These are phyloP conservation scores for Yamadazyma laniorum DNA, from an alignment of 805 yeast genomes.

Conservation along the genomic window DNA sequence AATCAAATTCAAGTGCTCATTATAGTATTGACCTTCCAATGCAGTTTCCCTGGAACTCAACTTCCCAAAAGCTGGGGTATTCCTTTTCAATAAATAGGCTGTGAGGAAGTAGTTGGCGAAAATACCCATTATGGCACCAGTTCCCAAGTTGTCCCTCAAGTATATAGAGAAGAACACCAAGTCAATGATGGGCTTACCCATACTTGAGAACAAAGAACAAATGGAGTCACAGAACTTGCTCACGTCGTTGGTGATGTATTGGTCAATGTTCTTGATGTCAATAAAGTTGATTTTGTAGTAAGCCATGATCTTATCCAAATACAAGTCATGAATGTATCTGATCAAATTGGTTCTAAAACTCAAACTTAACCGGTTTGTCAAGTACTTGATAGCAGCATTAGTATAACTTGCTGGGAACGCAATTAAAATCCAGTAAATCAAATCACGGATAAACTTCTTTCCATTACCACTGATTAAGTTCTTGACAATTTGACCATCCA, in stretches of 20 bases:
- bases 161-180: conserved; percentile 80
- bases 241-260: conserved; percentile 82
- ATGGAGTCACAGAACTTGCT: conserved; percentile 76
- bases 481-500: conserved; percentile 90
- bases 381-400: conserved; percentile 81
- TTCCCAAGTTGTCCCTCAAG: conserved; percentile 80
- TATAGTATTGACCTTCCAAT: conserved; percentile 86
- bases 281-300: conserved; percentile 65
- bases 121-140: conserved; percentile 80
- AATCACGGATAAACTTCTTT: conserved; percentile 67
- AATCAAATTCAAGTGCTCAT: conserved; percentile 79
- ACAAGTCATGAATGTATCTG: conserved; percentile 86
- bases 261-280: conserved; percentile 68
- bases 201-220: conserved; percentile 78
- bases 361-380: conserved; percentile 72
- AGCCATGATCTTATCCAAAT: conserved; percentile 74
- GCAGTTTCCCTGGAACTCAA: conserved; percentile 70
- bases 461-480: conserved; percentile 83
- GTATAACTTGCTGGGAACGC: conserved; percentile 94
- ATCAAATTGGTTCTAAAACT: conserved; percentile 82
- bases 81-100: conserved; percentile 66
- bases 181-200: conserved; percentile 91
- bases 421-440: conserved; percentile 81
- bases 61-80: conserved; percentile 84
- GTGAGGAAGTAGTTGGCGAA: conserved; percentile 78